Base-by-base conservation (phyloP, 179 eudicot species). In the Patellifolia procumbens region DNA sequence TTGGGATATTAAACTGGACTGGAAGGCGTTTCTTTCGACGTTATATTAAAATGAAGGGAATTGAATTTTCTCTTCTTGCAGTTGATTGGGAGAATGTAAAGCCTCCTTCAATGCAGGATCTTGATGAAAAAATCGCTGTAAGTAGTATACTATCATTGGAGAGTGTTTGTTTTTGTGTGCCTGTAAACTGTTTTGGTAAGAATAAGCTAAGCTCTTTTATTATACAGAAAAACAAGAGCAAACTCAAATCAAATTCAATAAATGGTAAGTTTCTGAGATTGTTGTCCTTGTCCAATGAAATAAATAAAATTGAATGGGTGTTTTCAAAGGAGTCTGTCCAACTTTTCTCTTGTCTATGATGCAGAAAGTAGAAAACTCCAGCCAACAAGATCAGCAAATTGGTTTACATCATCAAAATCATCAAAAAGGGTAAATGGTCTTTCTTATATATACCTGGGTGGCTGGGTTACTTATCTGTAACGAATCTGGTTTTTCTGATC, bases 81-180 rank as follows among this genome's bases (percentile, higher is more conserved):
- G 91, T 74, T 78, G 79, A 85, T 26, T 59, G 81, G 83, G 91
- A 85, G 73, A 85, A 80, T 76, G 32, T 83, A 68, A 53, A 74
- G 77, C 96, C 89, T 56, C 96, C 96, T 66, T 17, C 74, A 42
- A 91, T 92, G 96, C 88, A 91, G 73, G 96, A 89, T 66, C 82
- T 92, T 76, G 86, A 80, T 81, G 84, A 79, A 62, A 85, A 87
- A 53, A 29, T 87, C 4, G 79, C 76, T 60, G 96, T 91, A 89
- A 80, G 94, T 86, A 28, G 17, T 55, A 72, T 43, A 48, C 37
- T 12, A 31, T 3, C 6, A 39, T 39, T 10, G 9, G 7, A 39
- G 9, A 39, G 45, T 39, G 45, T 39, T 34, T 34, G 43, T 26
- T 35, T 59, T 61, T 67, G 46, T 59, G 64, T 68, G 26, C 63